Evolutionary conservation across 352 stramenopile species (phyloP).

Genomic region (Salisapilia sapeloensis): DNA sequence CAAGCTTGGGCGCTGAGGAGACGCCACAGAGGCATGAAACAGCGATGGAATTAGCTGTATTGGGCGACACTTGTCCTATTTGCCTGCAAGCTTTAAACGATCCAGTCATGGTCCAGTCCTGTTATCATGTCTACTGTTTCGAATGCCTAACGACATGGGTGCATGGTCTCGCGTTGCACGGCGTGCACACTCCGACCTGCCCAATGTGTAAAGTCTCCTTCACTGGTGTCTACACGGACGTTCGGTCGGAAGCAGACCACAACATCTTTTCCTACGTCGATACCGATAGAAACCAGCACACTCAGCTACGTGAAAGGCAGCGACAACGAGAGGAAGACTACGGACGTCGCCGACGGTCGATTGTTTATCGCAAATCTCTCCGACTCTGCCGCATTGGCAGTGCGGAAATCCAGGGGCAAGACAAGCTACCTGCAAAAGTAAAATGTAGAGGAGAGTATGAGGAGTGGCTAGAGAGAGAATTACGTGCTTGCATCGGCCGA

Average conservation of each 20-base stretch:
- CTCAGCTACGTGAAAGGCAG: conserved; percentile 2
- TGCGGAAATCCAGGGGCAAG: conserved; percentile 5
- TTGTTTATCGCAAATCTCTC: conserved; percentile 39
- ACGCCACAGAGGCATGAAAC: not conserved
- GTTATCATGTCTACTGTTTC: conserved; percentile 61
- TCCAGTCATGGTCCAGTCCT: conserved; percentile 34
- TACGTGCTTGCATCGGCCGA: conserved; percentile 43
- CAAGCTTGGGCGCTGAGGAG: not conserved
- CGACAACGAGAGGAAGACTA: not conserved
- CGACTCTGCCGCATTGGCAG: conserved; percentile 27
- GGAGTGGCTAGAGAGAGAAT: conserved; percentile 36
- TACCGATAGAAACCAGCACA: conserved; percentile 4
- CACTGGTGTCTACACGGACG: conserved; percentile 31
- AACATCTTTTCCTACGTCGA: conserved; percentile 25
- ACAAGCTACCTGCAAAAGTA: conserved; percentile 12
- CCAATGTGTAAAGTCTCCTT: conserved; percentile 54
- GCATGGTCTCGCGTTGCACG: conserved; percentile 32
- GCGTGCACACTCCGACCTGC: conserved; percentile 28
- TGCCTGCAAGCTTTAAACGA: conserved; percentile 39
- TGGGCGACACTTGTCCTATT: conserved; percentile 53
- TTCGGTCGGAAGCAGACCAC: conserved; percentile 46
- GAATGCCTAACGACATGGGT: conserved; percentile 48
- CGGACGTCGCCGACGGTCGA: conserved; percentile 14
- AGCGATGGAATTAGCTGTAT: conserved; percentile 24
- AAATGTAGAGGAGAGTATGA: conserved; percentile 44